A percentile compares a stretch with the other conserved stretches of the same genome.
Evolutionary conservation across 192 early-diverging fungal genomes (phyloP).

Genomic region (Coemansia sp.): DNA sequence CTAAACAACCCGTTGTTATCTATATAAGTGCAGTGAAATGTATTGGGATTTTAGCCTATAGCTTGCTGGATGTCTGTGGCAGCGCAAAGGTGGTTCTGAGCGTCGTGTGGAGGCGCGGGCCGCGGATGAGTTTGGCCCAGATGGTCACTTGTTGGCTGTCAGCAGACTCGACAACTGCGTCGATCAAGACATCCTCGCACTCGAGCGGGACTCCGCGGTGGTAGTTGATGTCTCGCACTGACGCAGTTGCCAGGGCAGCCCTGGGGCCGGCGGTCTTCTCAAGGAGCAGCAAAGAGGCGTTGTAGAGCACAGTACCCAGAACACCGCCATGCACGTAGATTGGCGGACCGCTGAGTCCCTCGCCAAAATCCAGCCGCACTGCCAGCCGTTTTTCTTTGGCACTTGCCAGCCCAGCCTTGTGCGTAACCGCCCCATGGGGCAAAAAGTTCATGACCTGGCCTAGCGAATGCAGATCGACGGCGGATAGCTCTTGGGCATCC

Average conservation of each 20-base stretch:
- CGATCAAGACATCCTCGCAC: conserved; percentile 2
- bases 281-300: conserved; percentile 12
- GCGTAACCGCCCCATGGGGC: not conserved
- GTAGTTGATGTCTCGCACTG: conserved; percentile 14
- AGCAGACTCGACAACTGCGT: conserved; percentile 5
- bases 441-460: conserved; percentile 23
- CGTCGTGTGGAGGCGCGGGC: conserved; percentile 1
- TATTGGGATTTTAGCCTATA: conserved; percentile 2
- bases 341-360: conserved; percentile 9
- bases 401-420: conserved; percentile 8
- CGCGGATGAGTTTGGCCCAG: conserved; percentile 6
- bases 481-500: not conserved
- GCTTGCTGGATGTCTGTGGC: conserved; percentile 1
- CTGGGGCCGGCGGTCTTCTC: not conserved
- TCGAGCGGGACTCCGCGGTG: conserved; percentile 11
- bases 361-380: conserved; percentile 8
- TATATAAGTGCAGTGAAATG: not conserved
- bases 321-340: conserved; percentile 32
- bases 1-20: not conserved
- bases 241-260: not conserved
- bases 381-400: not conserved
- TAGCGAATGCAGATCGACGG: conserved; percentile 2
- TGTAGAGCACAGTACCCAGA: conserved; percentile 21
- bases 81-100: conserved; percentile 22
- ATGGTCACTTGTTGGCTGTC: not conserved